Conservation (phyloP, 176 grass and related monocot species). For the Zea mays region DNA sequence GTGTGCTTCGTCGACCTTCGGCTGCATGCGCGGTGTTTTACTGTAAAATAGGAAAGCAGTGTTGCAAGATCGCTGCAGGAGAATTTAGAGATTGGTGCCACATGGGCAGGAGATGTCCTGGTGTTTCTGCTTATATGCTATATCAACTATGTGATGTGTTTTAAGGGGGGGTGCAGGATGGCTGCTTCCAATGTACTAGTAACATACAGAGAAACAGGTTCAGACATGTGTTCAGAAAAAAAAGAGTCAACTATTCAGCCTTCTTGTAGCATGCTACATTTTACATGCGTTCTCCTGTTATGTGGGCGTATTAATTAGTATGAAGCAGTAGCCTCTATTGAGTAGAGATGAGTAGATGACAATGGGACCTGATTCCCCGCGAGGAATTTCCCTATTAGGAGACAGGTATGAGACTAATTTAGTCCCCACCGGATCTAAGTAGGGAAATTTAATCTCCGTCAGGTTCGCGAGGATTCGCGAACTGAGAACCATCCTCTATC, state of each 20-base stretch:
- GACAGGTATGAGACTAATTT: no score
- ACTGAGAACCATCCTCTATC: no score
- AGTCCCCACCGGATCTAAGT: no score
- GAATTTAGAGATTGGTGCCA: slow-evolving; percentile 28
- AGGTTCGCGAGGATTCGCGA: no score
- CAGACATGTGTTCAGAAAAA: slow-evolving; percentile 41
- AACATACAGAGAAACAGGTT: slow-evolving; percentile 43
- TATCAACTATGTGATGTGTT: slow-evolving; percentile 42
- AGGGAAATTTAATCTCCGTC: no score
- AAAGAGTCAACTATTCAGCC: slow-evolving; percentile 28
- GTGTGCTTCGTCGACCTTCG: not conserved
- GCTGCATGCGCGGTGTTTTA: slow-evolving; percentile 39
- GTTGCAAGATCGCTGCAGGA: slow-evolving; percentile 50
- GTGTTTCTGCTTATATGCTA: slow-evolving; percentile 47
- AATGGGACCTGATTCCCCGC: no score
- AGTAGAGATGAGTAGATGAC: no score
- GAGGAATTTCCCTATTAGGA: no score
- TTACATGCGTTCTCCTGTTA: not conserved
- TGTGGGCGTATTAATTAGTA: not conserved
- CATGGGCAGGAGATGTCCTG: slow-evolving; percentile 32
- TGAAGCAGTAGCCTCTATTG: not conserved
- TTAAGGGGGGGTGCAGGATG: slow-evolving; percentile 32
- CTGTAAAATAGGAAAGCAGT: slow-evolving; percentile 56
- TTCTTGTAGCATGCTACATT: slow-evolving; percentile 19
- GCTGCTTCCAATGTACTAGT: slow-evolving; percentile 49